Percentiles rank a stretch among this genome's conserved stretches.
phyloP scores from a whole-genome alignment of 2,329 filamentous ascomycete genomes.

The Mariannaea elegans region DNA sequence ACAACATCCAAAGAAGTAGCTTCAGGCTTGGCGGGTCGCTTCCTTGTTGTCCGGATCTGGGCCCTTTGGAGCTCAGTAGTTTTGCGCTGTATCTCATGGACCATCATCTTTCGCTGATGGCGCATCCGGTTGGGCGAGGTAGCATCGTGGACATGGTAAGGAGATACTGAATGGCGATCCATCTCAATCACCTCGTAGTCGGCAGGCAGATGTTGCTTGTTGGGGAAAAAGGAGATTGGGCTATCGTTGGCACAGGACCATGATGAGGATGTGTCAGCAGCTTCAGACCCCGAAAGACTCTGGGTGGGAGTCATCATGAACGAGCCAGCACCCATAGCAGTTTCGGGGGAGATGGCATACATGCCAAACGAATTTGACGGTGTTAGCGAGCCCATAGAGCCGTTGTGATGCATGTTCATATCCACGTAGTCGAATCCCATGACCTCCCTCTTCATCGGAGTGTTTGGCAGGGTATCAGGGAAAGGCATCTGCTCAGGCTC shows the following conservation, averaged over 20 bases:
- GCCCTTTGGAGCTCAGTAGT: conserved; percentile 54
- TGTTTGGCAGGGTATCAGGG: conserved; percentile 45
- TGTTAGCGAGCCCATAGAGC: conserved; percentile 49
- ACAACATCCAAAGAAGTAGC: conserved; percentile 46
- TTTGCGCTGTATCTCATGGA: conserved; percentile 55
- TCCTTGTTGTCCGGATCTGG: conserved; percentile 48
- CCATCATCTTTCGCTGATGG: conserved; percentile 50
- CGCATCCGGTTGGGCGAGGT: conserved; percentile 46
- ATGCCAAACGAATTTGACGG: conserved; percentile 48
- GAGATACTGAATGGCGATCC: conserved; percentile 48
- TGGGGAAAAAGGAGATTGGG: conserved; percentile 52
- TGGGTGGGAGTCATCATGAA: conserved; percentile 53
- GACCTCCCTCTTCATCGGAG: conserved; percentile 48
- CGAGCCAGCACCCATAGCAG: conserved; percentile 41
- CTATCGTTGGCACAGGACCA: conserved; percentile 53
- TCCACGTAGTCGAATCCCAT: conserved; percentile 51
- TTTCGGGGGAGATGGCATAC: conserved; percentile 47
- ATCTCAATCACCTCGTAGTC: conserved; percentile 47
- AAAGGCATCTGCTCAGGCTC: conserved; percentile 47
- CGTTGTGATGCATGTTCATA: conserved; percentile 46
- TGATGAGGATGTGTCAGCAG: conserved; percentile 48
- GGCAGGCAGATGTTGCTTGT: conserved; percentile 41
- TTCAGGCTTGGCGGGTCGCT: conserved; percentile 40
- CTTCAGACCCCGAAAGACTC: conserved; percentile 51
- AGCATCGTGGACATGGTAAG: conserved; percentile 45